A percentile compares a stretch with the other conserved stretches of the same genome.
Conservation (phyloP, 2,329 filamentous ascomycete species). For the Fusarium luffae region DNA sequence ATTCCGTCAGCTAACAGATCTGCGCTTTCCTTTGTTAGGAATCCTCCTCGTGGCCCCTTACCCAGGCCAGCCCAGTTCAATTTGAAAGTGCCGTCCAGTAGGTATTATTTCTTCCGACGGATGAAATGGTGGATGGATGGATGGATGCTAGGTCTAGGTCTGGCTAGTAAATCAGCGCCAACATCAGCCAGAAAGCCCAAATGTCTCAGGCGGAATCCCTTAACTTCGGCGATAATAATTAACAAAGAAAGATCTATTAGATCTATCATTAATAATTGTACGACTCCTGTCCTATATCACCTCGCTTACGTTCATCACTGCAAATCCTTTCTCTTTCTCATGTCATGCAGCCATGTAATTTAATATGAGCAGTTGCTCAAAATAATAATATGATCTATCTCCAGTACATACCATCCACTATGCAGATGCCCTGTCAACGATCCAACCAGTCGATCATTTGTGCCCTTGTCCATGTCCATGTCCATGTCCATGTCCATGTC, state of each 20-base stretch:
- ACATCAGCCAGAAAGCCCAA: neutral
- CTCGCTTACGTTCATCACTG: neutral
- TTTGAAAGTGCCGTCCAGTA: neutral
- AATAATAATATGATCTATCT: slow-evolving; percentile 10
- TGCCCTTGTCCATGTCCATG: slow-evolving; percentile 26
- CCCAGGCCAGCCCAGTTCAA: neutral
- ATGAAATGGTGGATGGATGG: neutral
- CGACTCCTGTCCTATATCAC: neutral
- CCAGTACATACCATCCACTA: neutral
- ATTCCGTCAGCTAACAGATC: slow-evolving; percentile 23
- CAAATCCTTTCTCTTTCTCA: neutral
- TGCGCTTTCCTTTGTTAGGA: slow-evolving; percentile 35
- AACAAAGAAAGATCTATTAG: neutral
- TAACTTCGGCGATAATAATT: neutral
- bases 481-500: slow-evolving; percentile 21
- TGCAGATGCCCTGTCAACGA: slow-evolving; percentile 11
- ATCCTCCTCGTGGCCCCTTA: slow-evolving; percentile 32
- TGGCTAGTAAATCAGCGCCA: slow-evolving; percentile 10
- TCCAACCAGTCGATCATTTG: slow-evolving; percentile 32
- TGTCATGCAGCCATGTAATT: slow-evolving; percentile 10
- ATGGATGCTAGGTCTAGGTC: slow-evolving; percentile 10
- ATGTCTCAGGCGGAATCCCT: slow-evolving; percentile 25
- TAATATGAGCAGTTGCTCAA: neutral
- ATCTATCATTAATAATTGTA: neutral
- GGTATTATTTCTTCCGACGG: neutral